Base-by-base conservation (phyloP, 164 flowering plant genomes). In the Sextonia rubra region DNA sequence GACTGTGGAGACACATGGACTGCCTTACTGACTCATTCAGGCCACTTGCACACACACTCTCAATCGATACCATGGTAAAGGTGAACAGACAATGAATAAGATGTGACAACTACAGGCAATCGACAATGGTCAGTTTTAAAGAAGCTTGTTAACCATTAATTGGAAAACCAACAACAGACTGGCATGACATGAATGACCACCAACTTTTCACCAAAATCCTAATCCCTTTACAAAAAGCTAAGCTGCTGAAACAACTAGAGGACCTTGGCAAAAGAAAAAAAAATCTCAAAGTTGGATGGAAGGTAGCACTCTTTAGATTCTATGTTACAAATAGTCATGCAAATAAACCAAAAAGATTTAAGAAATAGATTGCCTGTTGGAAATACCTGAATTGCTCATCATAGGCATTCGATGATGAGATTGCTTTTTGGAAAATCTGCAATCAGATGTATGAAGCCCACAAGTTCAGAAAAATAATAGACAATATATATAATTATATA, bases 341-440 rank as follows among this genome's bases (percentile, higher is more conserved):
- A 30, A 25, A 64, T 26, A 64, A 30, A 64, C 23, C 1, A 64
- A 29, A 9, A 61, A 27, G 29, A 30, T 27, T 15, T 27, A 15
- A 24, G 37, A 18, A 64, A 12, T 18, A 24, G 29, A 14, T 12
- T 44, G 44, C 26, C 55, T 14, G 29, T 11, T 30, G 29, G 58
- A 4, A 64, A 66, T 82, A 93, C 98, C 91, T 87, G 86, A 93
- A 95, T 61, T 95, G 99, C 11, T 89, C 95, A 80, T 93, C 92
- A 83, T 95, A 93, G 37, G 97, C 98, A 83, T 83, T 83, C 63
- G 99, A 95, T 25, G 99, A 80, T 60, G 99, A 95, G 78, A 93
- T 95, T 47, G 99, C 99, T 73, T 95, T 93, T 85, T 95, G 98
- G 87, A 95, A 93, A 69, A 95, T 95, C 99, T 95, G 97, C 81